Percentiles rank a stretch among this genome's conserved stretches.
Evolutionary conservation across 75 land plant genomes (phyloP).

Genomic region (Adiantum capillusveneris): DNA sequence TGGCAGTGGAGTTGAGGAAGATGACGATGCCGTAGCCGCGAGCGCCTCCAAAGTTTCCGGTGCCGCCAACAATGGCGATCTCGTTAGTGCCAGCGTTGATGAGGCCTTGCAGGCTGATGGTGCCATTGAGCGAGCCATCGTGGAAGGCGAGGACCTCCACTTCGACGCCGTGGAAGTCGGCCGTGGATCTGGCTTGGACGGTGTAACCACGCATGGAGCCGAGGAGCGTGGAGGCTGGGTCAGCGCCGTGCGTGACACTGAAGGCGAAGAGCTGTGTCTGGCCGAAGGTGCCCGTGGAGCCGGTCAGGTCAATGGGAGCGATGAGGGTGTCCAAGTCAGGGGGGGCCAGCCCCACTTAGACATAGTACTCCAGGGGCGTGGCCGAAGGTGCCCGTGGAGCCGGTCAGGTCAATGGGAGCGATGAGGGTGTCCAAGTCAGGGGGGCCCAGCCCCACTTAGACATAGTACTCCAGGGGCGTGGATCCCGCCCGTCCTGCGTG

Average conservation of each 20-base stretch:
- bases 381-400: too few species aligned
- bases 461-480: too few species aligned
- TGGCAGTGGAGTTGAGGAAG: background rate
- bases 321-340: too few species aligned
- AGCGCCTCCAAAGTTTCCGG: slow-evolving; percentile 24
- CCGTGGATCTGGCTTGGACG: background rate
- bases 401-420: too few species aligned
- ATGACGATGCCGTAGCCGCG: slow-evolving; percentile 9
- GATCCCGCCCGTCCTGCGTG: too few species aligned
- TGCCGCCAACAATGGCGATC: slow-evolving; percentile 14
- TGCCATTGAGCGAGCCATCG: slow-evolving; percentile 9
- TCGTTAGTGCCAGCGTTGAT: slow-evolving; percentile 4
- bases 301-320: too few species aligned
- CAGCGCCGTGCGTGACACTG: background rate
- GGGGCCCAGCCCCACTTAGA: too few species aligned
- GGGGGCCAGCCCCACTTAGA: too few species aligned
- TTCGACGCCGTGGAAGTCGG: background rate
- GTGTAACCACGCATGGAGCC: background rate
- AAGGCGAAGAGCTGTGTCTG: background rate
- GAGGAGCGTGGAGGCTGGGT: background rate
- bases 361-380: too few species aligned
- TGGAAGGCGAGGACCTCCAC: background rate
- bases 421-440: too few species aligned
- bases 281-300: too few species aligned
- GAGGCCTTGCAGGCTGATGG: too few species aligned